Evolutionary conservation across 768 basidiomycete genomes (phyloP).

Genomic region (Boletus subparvulus): DNA sequence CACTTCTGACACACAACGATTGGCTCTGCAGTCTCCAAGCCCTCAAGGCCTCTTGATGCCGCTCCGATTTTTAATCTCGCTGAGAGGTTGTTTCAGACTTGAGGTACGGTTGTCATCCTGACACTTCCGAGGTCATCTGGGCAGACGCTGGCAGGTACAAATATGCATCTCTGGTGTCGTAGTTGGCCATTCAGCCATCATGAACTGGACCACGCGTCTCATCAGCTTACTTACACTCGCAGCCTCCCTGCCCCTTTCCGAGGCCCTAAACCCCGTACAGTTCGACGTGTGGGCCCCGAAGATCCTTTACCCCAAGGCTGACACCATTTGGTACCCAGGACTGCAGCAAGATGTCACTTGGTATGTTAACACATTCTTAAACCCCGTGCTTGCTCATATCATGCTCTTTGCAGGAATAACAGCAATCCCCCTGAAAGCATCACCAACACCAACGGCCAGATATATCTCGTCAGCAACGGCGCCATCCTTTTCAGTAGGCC

Average conservation of each 20-base stretch:
- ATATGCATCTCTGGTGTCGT: neutral
- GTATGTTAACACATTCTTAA: constrained; percentile 16
- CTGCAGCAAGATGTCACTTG: constrained; percentile 19
- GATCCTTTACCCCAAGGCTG: constrained; percentile 19
- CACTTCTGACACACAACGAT: too few relatives aligned
- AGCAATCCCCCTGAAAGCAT: constrained; percentile 27
- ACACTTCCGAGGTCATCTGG: too few relatives aligned
- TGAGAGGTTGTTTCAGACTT: neutral
- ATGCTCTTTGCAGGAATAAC: constrained; percentile 29
- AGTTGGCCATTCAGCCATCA: neutral
- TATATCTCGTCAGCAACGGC: constrained; percentile 28
- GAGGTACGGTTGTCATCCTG: too few relatives aligned
- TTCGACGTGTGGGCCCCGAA: constrained; percentile 31
- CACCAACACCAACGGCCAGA: constrained; percentile 31
- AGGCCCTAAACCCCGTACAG: neutral
- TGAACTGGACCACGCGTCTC: neutral
- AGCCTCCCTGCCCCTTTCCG: constrained; percentile 7
- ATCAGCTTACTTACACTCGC: constrained; percentile 10
- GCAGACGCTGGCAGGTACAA: neutral
- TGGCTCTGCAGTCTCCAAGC: too few relatives aligned
- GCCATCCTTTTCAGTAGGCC: constrained; percentile 27
- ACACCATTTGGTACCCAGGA: neutral
- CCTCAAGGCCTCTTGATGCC: too few relatives aligned
- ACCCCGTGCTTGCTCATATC: neutral
- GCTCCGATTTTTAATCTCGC: neutral